Evolutionary conservation across 2,329 filamentous ascomycete species (phyloP), one percentile per base, ranked within the genome.

Genomic region (Trichoderma sp.): DNA sequence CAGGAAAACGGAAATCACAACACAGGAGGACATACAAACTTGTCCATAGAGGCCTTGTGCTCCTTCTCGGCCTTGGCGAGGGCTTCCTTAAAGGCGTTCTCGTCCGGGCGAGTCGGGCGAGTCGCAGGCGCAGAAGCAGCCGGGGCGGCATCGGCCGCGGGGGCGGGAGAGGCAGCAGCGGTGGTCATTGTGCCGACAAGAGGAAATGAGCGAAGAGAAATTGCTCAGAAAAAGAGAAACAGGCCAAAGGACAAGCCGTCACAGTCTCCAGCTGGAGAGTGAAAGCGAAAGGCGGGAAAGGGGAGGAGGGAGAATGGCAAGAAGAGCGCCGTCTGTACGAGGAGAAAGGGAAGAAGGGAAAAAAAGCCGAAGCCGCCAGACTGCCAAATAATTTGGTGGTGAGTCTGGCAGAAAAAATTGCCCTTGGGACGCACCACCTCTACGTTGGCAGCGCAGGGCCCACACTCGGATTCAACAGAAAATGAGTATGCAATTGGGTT

Each of bases 71-170:
- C 90, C 80, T 90, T 87, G 58, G 87, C 88, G 67, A 97, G 84
- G 69, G 86, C 85, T 76, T 88, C 85, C 81, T 96, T 93, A 83
- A 89, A 99, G 71, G 84, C 82, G 70, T 89, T 90, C 81, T 95
- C 91, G 78, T 97, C 91, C 54, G 95, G 95, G 84, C 90, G 92
- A 79, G 91, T 86, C 62, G 93, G 93, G 80, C 88, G 92, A 74
- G 80, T 75, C 66, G 76, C 61, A 59, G 71, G 67, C 69, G 75
- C 74, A 68, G 80, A 76, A 64, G 78, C 78, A 71, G 77, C 78
- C 68, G 80, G 77, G 67, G 82, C 76, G 64, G 83, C 76, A 64
- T 78, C 78, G 71, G 77, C 78, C 69, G 80, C 77, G 67, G 82
- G 76, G 64, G 83, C 76, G 55, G 82, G 75, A 67, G 79, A 76